phyloP scores from a whole-genome alignment of 2,329 filamentous ascomycete species.

The Blastomyces parvus region DNA sequence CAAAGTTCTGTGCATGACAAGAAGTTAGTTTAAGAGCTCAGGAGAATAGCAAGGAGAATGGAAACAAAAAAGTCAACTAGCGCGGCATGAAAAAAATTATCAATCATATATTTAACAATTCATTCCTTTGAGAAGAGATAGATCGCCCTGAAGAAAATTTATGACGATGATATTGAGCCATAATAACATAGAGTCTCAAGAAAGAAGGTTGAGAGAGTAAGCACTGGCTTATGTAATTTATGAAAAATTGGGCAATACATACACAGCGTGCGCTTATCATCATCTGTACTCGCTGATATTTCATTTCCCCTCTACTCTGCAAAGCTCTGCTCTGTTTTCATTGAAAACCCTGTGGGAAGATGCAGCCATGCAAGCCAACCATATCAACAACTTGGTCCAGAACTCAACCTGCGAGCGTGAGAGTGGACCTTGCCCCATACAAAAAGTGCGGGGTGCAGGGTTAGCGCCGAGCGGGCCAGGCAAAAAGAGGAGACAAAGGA shows the following conservation, averaged over 20 bases:
- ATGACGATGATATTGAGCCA: not conserved
- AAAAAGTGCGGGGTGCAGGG: conserved; percentile 14
- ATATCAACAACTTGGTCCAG: too few relatives aligned
- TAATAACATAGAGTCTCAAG: not conserved
- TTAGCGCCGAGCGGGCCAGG: conserved; percentile 7
- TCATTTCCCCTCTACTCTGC: too few relatives aligned
- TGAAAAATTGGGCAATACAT: too few relatives aligned
- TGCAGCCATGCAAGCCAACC: too few relatives aligned
- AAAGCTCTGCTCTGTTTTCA: too few relatives aligned
- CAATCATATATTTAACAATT: not conserved
- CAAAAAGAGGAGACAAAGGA: not conserved
- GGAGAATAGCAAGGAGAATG: not conserved
- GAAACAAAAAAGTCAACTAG: not conserved
- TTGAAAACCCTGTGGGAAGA: too few relatives aligned
- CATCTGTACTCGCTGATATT: too few relatives aligned
- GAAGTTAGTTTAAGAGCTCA: not conserved
- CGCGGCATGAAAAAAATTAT: not conserved
- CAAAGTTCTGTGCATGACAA: not conserved
- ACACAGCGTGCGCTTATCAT: too few relatives aligned
- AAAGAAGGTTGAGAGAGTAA: too few relatives aligned
- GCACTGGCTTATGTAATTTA: too few relatives aligned
- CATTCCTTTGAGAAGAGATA: not conserved
- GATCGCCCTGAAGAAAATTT: not conserved
- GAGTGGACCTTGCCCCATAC: not conserved
- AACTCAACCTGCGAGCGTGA: not conserved